phyloP scores from a whole-genome alignment of 345 rosid genomes.

The Eucalyptus curtisii region DNA sequence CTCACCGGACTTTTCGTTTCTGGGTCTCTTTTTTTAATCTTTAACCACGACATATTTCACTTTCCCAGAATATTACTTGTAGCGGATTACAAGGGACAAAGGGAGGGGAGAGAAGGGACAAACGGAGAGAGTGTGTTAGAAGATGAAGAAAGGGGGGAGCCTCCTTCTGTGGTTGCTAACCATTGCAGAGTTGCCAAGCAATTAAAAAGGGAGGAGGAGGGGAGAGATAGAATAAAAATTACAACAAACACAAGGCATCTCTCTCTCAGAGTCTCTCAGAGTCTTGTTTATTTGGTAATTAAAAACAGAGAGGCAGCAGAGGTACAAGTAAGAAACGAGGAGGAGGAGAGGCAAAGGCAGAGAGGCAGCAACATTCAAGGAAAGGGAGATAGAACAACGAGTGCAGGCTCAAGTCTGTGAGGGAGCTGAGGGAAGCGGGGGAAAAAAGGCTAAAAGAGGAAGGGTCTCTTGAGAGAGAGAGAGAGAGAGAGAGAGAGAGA shows the following conservation, averaged over 20 bases:
- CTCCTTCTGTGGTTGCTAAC: not conserved
- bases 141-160: not conserved
- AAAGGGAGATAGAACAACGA: not conserved
- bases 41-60: not conserved
- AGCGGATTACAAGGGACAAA: not conserved
- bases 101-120: not conserved
- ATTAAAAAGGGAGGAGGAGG: not conserved
- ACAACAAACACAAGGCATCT: not conserved
- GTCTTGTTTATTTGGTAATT: not conserved
- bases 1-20: not conserved
- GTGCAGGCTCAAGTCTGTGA: not conserved
- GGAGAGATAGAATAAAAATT: not conserved
- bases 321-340: not conserved
- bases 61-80: not conserved
- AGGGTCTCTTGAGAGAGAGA: not conserved
- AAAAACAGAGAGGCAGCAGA: not conserved
- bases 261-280: not conserved
- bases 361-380: not conserved
- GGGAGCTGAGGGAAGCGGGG: not conserved
- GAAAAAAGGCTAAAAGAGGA: constrained; percentile 2
- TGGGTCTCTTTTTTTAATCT: not conserved
- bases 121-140: not conserved
- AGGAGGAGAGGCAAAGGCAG: not conserved
- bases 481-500: constrained; percentile 7
- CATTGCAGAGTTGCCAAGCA: not conserved